Conservation (phyloP, 176 grass and related monocot genomes). For the Avena eriantha region DNA sequence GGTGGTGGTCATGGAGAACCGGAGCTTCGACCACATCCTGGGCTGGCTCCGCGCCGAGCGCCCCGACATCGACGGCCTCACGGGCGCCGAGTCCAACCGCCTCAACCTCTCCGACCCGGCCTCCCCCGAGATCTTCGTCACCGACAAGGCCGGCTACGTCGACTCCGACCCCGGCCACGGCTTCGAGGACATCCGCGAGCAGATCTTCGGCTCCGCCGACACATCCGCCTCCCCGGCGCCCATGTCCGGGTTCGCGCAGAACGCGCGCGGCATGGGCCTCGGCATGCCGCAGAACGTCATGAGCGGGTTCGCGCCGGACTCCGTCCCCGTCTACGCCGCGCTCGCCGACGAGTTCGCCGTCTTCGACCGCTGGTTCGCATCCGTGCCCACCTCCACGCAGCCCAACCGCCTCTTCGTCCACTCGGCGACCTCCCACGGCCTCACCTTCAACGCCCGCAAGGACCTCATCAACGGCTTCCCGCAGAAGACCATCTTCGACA, state of each 20-base stretch:
- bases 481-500: slow-evolving; percentile 96
- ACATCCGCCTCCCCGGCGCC: slow-evolving; percentile 69
- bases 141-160: slow-evolving; percentile 80
- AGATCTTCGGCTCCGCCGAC: slow-evolving; percentile 88
- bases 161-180: slow-evolving; percentile 93
- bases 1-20: slow-evolving; percentile 94
- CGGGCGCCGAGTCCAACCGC: slow-evolving; percentile 82
- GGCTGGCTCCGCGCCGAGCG: slow-evolving; percentile 69
- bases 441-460: slow-evolving; percentile 89
- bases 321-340: slow-evolving; percentile 67
- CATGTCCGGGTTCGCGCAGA: slow-evolving; percentile 88
- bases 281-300: slow-evolving; percentile 93
- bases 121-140: slow-evolving; percentile 79
- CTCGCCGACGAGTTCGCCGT: slow-evolving; percentile 80
- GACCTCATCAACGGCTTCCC: slow-evolving; percentile 94
- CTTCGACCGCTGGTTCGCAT: slow-evolving; percentile 91
- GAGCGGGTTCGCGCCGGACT: slow-evolving; percentile 70
- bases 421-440: slow-evolving; percentile 87
- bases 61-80: slow-evolving; percentile 92
- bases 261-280: slow-evolving; percentile 77
- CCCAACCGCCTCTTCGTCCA: slow-evolving; percentile 93
- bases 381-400: slow-evolving; percentile 87
- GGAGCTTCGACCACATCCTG: slow-evolving; percentile 96
- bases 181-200: slow-evolving; percentile 98
- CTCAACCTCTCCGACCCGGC: slow-evolving; percentile 79